A percentile compares a stretch with the other conserved stretches of the same genome.
These are phyloP conservation scores for Volutella citrinella DNA, from an alignment of 2,329 filamentous ascomycete genomes.

Conservation along the genomic window DNA sequence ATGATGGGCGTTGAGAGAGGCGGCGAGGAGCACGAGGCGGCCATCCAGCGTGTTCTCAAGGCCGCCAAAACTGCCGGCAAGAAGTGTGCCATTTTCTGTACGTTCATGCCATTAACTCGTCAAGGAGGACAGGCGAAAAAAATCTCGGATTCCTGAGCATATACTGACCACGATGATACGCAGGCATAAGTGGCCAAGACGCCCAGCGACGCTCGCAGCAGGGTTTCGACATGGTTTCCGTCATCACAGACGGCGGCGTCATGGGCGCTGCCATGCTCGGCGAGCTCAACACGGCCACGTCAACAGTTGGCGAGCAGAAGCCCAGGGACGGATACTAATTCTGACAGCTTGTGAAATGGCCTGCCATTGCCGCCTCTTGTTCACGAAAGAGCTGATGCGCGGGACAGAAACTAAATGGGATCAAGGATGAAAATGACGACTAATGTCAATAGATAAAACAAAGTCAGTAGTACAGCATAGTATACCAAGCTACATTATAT, in stretches of 20 bases:
- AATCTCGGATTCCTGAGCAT: not conserved
- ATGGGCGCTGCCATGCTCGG: slow-evolving; percentile 1
- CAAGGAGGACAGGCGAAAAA: too few species aligned
- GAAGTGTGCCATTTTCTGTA: slow-evolving; percentile 10
- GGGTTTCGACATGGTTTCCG: slow-evolving; percentile 11
- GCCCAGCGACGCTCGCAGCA: slow-evolving; percentile 3
- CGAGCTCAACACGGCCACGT: slow-evolving; percentile 1
- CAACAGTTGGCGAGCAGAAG: slow-evolving; percentile 1
- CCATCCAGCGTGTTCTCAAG: slow-evolving; percentile 7
- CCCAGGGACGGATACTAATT: slow-evolving; percentile 4
- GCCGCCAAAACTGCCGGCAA: slow-evolving; percentile 6
- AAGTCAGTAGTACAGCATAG: too few species aligned
- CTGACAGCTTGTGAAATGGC: too few species aligned
- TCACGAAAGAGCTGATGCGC: too few species aligned
- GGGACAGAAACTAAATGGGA: too few species aligned
- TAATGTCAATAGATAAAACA: too few species aligned
- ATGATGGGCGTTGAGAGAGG: slow-evolving; percentile 8
- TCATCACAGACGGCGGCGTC: slow-evolving; percentile 3
- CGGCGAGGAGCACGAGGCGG: slow-evolving; percentile 7
- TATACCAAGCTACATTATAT: too few species aligned
- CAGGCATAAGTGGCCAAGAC: slow-evolving; percentile 5
- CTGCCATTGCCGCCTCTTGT: too few species aligned
- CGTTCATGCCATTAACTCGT: not conserved
- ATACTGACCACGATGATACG: not conserved
- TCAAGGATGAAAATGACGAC: too few species aligned